Conservation (phyloP, 352 stramenopile species). For the Globisporangium abappressorium region DNA sequence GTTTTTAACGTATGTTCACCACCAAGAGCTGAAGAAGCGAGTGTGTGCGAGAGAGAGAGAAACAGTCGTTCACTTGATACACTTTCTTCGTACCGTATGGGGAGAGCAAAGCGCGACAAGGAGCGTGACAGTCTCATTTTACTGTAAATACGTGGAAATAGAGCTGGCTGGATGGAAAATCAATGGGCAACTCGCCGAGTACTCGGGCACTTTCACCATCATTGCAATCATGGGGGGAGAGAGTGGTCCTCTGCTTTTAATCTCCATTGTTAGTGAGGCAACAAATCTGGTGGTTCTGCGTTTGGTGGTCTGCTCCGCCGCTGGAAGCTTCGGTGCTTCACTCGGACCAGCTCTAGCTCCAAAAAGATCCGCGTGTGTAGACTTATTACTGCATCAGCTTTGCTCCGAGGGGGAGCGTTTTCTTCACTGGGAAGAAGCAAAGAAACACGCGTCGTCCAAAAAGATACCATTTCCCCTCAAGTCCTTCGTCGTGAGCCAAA, state of each 20-base stretch:
- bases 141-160: background rate
- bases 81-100: background rate
- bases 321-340: too few relatives aligned
- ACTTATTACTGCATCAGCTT: too few relatives aligned
- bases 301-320: background rate
- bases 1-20: background rate
- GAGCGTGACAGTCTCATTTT: background rate
- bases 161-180: too few relatives aligned
- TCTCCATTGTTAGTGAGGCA: background rate
- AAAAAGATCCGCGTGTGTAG: too few relatives aligned
- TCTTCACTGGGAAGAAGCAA: background rate
- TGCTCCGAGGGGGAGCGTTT: background rate
- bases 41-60: background rate
- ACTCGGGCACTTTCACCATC: too few relatives aligned
- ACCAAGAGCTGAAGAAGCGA: background rate
- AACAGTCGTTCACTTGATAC: background rate
- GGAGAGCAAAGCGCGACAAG: background rate
- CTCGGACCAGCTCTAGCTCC: too few relatives aligned
- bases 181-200: too few relatives aligned
- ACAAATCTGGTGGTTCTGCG: background rate
- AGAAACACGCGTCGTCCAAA: background rate
- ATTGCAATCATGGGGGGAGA: background rate
- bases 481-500: background rate
- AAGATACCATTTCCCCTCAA: background rate
- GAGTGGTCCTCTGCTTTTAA: background rate